Base-by-base conservation (phyloP, 1,284 basidiomycete genomes). In the Malassezia equina region DNA sequence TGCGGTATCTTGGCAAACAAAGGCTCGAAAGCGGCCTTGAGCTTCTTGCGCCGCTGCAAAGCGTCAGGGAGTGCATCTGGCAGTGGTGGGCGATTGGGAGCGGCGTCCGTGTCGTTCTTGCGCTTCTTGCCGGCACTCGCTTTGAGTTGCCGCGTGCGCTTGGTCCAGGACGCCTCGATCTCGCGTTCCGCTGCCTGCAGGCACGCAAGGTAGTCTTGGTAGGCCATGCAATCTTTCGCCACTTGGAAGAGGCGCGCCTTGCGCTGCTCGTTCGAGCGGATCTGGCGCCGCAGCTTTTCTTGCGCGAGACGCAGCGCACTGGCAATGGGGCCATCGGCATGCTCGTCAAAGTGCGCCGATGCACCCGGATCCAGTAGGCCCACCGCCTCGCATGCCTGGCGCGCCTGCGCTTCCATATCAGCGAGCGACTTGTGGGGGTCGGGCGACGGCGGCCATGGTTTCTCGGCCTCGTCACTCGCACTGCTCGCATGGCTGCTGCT, bases 261-360 rank as follows among this genome's bases (percentile, higher is more conserved):
- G 23, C 91, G 85, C 11, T 82, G 81, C 66, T 88, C 88, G 78
- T 96, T 96, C 56, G 83, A 80, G 7, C 83, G 80, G 1, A 86
- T 79, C 51, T 94, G 86, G 6, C 78, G 78, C 5, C 84, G 82
- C 3, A 96, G 80, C 62, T 87, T 82, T n/a, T 80, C 78, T 74
- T 96, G 91, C 27, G 88, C 87, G 56, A 87, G 84, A 1, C 93
- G 85, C 2, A 96, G 81, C 1, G 89, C 86, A 2, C 86, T 84
- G 2, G 90, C 86, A 55, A 96, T 87, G 47, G 91, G 90, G 75
- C 96, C 91, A 68, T 95, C 91, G 12, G 54, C 57, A 1, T 32
- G 51, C 40, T 89, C 85, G 48, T 84, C 45, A 29, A 43, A 51
- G 21, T 21, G 58, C 21, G 21, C 34, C 34, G 34, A 29, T 21